Evolutionary conservation across 106 monocot genomes (phyloP).

Genomic region (Allium cepa): DNA sequence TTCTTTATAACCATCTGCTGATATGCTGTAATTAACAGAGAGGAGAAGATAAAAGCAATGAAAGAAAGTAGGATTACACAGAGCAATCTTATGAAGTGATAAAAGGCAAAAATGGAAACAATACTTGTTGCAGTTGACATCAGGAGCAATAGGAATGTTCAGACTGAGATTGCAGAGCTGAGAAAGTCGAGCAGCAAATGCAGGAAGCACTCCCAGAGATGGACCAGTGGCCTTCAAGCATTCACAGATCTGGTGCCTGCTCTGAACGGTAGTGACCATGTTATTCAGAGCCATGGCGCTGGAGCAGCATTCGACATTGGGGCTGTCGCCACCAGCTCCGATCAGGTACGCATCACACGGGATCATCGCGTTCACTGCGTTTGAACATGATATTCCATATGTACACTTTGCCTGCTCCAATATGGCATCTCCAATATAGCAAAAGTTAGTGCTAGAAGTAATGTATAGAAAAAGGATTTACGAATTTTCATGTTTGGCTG

Average conservation of each 20-base stretch:
- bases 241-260: slow-evolving; percentile 32
- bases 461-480: no score
- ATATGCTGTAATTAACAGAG: no score
- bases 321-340: slow-evolving; percentile 20
- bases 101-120: no score
- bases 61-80: no score
- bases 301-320: slow-evolving; percentile 47
- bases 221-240: slow-evolving; percentile 46
- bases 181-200: slow-evolving; percentile 21
- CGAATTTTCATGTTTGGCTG: no score
- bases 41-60: no score
- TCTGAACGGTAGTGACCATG: slow-evolving; percentile 20
- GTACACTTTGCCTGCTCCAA: no score
- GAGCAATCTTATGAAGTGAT: no score
- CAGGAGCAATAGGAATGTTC: neutral
- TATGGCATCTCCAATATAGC: no score
- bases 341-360: slow-evolving; percentile 55
- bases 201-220: slow-evolving; percentile 51
- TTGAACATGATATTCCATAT: slow-evolving; percentile 35
- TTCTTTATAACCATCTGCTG: no score
- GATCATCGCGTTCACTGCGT: slow-evolving; percentile 48
- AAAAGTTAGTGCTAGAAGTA: no score
- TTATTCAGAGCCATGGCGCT: slow-evolving; percentile 25
- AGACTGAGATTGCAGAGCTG: slow-evolving; percentile 42
- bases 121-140: slow-evolving; percentile 42